Percentiles rank a stretch among this genome's conserved stretches.
Evolutionary conservation across 2,329 filamentous ascomycete genomes (phyloP).

Genomic region (Pseudogymnoascus sp.): DNA sequence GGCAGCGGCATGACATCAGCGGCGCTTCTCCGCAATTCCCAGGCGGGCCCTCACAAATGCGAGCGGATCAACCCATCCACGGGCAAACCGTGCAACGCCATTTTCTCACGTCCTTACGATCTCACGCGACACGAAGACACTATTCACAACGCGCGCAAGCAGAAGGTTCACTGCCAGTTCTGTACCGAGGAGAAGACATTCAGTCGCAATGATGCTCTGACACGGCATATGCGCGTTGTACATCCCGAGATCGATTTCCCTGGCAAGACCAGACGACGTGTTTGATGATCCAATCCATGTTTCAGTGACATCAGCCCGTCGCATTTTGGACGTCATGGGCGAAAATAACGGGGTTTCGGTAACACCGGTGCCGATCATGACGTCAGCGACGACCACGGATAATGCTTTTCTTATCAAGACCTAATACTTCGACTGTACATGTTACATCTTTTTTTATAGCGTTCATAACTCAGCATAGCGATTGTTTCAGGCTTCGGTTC

Average conservation of each 20-base stretch:
- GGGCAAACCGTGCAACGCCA: conserved; percentile 85
- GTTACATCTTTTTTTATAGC: background rate
- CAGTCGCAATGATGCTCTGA: conserved; percentile 88
- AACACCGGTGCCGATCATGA: background rate
- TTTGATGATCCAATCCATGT: conserved; percentile 7
- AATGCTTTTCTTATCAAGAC: background rate
- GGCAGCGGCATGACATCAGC: conserved; percentile 40
- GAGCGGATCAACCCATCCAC: conserved; percentile 91
- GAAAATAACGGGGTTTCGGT: background rate
- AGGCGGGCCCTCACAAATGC: conserved; percentile 89
- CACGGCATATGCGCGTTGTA: conserved; percentile 87
- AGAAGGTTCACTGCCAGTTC: conserved; percentile 86
- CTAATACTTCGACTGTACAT: conserved; percentile 2
- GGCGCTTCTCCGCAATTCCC: conserved; percentile 63
- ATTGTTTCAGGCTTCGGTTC: background rate
- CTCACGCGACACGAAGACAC: conserved; percentile 94
- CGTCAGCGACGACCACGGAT: background rate
- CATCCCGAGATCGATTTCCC: conserved; percentile 81
- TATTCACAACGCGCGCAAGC: conserved; percentile 89
- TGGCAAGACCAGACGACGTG: conserved; percentile 46
- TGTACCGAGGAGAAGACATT: conserved; percentile 98
- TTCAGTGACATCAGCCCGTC: conserved; percentile 7
- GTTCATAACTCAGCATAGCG: conserved; percentile 5
- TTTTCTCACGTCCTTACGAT: conserved; percentile 94
- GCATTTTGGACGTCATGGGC: background rate